Base-by-base conservation (phyloP, 495 filamentous ascomycete species). In the Penicillium parvum region DNA sequence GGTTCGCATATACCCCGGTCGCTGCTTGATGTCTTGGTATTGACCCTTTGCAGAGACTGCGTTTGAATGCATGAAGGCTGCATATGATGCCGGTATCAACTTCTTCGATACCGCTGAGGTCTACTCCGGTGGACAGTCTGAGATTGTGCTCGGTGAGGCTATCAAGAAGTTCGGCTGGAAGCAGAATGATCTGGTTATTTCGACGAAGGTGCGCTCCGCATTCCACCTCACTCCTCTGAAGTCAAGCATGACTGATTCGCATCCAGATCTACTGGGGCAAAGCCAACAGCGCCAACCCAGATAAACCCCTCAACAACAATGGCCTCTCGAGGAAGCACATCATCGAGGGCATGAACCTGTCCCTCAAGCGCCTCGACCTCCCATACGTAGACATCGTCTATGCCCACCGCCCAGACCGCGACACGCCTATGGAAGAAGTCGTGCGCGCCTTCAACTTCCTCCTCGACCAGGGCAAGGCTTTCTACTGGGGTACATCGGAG, bases 401-500 rank as follows among this genome's bases (percentile, higher is more conserved):
- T 58, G 88, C 88, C 4, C 89, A 95, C 61, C 81, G 89, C 7
- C 85, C 89, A 7, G 89, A 94, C 63, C 71, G 83, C 4, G 69
- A 81, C 29, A 92, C 88, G 0, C 89, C 89, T 3, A 91, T 94
- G 73, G 85, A 90, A 58, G 89, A 95, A 64, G 79, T 79, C 25
- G 89, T 94, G 25, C 80, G 88, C 42, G 88, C 73, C 32, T 94
- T 94, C 73, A 91, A 90, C 64, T 76, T 87, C 57, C 64, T 84
- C 21, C 88, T 95, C 51, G 72, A 82, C 61, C 75, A 75, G 32
- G 84, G 87, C 29, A 84, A 88, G 68, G 81, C 84, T 16, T 83
- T 92, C 58, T 92, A 94, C 75, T 95, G 88, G 89, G 89, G 89
- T 22, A 94, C 89, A 1, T 87, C 83, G 0, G 86, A 91, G 70